Evolutionary conservation across 257 asterid genomes (phyloP).

Genomic region (Solanum gracilifrons): DNA sequence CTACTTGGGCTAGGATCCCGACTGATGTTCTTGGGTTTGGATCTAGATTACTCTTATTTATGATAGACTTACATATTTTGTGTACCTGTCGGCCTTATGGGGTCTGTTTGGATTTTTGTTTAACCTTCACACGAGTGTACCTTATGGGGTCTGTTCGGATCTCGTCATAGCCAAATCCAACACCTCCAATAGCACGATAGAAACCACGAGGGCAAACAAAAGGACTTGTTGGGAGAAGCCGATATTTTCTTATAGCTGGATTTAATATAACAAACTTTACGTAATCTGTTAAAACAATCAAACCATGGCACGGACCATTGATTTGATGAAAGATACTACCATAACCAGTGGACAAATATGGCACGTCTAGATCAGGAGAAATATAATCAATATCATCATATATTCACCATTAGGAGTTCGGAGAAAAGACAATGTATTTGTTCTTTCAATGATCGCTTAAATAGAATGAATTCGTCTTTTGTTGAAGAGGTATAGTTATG

Average conservation of each 20-base stretch:
- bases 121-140: neutral
- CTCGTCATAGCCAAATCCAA: neutral
- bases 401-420: neutral
- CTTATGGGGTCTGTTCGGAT: no score
- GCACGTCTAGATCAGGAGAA: neutral
- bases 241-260: neutral
- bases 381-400: neutral
- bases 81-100: no score
- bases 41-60: no score
- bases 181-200: neutral
- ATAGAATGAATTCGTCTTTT: neutral
- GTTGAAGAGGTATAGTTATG: neutral
- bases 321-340: neutral
- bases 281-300: neutral
- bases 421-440: neutral
- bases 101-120: neutral
- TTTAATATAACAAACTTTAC: no score
- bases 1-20: no score
- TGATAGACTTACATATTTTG: no score
- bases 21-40: no score
- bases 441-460: neutral
- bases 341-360: neutral
- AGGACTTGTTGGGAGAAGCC: neutral
- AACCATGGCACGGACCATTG: neutral
- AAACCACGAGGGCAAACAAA: neutral